phyloP scores from a whole-genome alignment of 345 rosid genomes.

The Alliaria petiolata region DNA sequence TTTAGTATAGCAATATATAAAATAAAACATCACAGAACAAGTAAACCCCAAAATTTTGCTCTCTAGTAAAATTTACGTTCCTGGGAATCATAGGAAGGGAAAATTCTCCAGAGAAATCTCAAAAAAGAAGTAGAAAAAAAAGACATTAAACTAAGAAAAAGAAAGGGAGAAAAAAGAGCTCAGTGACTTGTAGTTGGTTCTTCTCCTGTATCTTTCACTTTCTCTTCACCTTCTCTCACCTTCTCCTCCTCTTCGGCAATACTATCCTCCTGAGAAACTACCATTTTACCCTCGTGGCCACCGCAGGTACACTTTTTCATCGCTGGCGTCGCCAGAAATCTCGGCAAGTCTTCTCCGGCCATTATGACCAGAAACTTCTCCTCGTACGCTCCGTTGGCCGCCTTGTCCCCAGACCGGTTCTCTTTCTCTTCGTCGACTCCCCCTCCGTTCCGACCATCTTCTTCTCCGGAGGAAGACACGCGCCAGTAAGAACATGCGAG shows the following conservation, averaged over 20 bases:
- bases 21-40: neutral
- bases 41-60: slow-evolving; percentile 19
- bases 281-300: slow-evolving; percentile 25
- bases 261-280: slow-evolving; percentile 6
- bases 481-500: slow-evolving; percentile 79
- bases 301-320: slow-evolving; percentile 38
- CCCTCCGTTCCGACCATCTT: slow-evolving; percentile 30
- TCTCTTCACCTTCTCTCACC: slow-evolving; percentile 30
- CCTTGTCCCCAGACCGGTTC: slow-evolving; percentile 27
- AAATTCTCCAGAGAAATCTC: slow-evolving; percentile 6
- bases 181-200: slow-evolving; percentile 31
- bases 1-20: neutral
- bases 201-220: slow-evolving; percentile 35
- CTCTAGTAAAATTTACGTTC: slow-evolving; percentile 44
- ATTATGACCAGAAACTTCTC: slow-evolving; percentile 67
- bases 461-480: slow-evolving; percentile 29
- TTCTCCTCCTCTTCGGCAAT: slow-evolving; percentile 21
- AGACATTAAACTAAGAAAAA: neutral
- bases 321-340: slow-evolving; percentile 64
- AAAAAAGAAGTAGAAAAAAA: neutral
- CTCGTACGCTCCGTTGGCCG: slow-evolving; percentile 35
- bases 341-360: slow-evolving; percentile 73
- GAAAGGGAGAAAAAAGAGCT: neutral
- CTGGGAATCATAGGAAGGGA: slow-evolving; percentile 15
- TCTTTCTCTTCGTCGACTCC: slow-evolving; percentile 45